phyloP scores from a whole-genome alignment of 257 asterid genomes.

The Lycium ferocissimum region DNA sequence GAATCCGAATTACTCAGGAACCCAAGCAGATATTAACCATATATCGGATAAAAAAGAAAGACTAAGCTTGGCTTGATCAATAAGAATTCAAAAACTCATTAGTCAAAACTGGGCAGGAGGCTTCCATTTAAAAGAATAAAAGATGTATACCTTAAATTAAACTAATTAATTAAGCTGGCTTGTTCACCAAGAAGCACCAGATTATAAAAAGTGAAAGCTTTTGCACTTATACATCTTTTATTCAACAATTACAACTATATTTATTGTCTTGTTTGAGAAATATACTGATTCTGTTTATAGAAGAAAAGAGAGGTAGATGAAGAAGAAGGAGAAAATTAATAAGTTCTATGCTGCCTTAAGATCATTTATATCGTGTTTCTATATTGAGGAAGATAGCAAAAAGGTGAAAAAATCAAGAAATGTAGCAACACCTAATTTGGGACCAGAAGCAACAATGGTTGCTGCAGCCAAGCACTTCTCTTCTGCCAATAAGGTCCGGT shows the following conservation, averaged over 20 bases:
- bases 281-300: neutral
- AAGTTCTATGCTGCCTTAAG: slow-evolving; percentile 29
- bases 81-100: neutral
- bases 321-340: neutral
- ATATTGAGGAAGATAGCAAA: slow-evolving; percentile 10
- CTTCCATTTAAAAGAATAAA: too few relatives aligned
- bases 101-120: neutral
- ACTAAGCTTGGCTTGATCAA: neutral
- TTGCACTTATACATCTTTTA: too few relatives aligned
- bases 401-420: slow-evolving; percentile 32
- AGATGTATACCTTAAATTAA: neutral
- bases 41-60: too few relatives aligned
- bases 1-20: too few relatives aligned
- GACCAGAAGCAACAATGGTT: slow-evolving; percentile 48
- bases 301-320: slow-evolving; percentile 5
- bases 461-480: slow-evolving; percentile 62
- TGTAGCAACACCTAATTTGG: slow-evolving; percentile 26
- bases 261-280: neutral
- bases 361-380: slow-evolving; percentile 34
- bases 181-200: neutral
- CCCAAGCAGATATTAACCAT: too few relatives aligned
- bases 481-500: slow-evolving; percentile 43
- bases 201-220: neutral
- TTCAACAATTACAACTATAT: neutral
- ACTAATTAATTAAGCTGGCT: neutral